Conservation (phyloP, 257 asterid species). For the Solanum pinnatisectum region DNA sequence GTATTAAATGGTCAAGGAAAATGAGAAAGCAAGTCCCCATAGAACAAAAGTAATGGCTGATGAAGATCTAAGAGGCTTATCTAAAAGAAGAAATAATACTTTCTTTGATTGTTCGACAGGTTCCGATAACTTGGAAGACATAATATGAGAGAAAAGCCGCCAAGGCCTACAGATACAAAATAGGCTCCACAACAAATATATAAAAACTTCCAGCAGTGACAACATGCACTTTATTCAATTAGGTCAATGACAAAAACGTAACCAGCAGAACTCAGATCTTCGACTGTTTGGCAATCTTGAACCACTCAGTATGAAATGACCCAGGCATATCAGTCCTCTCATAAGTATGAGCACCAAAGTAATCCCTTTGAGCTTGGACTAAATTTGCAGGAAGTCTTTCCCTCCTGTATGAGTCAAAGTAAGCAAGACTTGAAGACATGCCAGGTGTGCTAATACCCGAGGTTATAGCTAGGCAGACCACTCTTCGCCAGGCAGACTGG, state of each 20-base stretch:
- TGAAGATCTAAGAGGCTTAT: not conserved
- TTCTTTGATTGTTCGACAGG: not conserved
- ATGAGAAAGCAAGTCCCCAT: not conserved
- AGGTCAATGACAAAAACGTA: not conserved
- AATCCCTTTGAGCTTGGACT: slow-evolving; percentile 96
- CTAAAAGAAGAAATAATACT: not conserved
- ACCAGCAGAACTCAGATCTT: slow-evolving; percentile 25
- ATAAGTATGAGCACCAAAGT: slow-evolving; percentile 93
- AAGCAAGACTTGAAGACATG: slow-evolving; percentile 92
- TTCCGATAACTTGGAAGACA: not conserved
- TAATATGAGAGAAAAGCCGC: not conserved
- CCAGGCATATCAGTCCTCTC: slow-evolving; percentile 78
- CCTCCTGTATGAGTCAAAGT: slow-evolving; percentile 82
- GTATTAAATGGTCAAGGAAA: not conserved
- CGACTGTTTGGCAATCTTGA: slow-evolving; percentile 60
- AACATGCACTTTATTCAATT: not conserved
- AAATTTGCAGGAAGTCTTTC: slow-evolving; percentile 80
- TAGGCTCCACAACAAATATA: not conserved
- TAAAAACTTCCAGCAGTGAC: not conserved
- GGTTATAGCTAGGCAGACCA: slow-evolving; percentile 69
- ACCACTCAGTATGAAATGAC: slow-evolving; percentile 89
- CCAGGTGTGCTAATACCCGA: slow-evolving; percentile 95
- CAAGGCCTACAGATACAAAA: not conserved
- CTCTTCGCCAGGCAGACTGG: slow-evolving; percentile 92
- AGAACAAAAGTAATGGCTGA: not conserved